phyloP scores from a whole-genome alignment of 306 rosid genomes.

The Clitoria ternatea region DNA sequence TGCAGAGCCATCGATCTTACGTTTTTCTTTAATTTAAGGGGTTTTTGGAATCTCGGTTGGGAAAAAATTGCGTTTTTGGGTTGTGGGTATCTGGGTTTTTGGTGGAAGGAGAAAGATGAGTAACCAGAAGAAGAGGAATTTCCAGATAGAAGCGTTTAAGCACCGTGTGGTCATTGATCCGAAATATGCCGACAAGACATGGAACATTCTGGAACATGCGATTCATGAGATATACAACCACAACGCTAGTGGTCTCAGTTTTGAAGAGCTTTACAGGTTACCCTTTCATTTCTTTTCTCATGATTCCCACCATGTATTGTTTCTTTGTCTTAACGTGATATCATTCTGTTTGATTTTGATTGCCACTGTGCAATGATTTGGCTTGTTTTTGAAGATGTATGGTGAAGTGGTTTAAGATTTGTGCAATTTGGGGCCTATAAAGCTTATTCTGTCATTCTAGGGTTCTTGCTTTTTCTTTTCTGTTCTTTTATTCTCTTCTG shows the following conservation, averaged over 20 bases:
- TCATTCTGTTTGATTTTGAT: constrained; percentile 13
- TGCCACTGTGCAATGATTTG: not conserved
- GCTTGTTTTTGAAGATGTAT: constrained; percentile 10
- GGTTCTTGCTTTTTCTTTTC: not conserved
- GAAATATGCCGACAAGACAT: constrained; percentile 71
- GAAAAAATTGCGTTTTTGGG: not conserved
- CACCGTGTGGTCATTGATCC: constrained; percentile 77
- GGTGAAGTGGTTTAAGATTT: constrained; percentile 9
- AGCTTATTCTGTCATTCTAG: not conserved
- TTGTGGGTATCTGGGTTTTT: constrained; percentile 1
- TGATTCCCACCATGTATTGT: not conserved
- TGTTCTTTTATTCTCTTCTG: too few relatives aligned
- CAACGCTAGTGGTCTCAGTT: constrained; percentile 72
- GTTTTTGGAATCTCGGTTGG: constrained; percentile 1
- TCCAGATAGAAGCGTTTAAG: constrained; percentile 79
- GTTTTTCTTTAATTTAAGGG: not conserved
- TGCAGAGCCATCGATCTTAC: not conserved
- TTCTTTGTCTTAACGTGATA: not conserved
- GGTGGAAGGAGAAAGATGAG: constrained; percentile 42
- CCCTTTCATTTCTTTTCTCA: not conserved
- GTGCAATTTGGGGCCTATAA: not conserved
- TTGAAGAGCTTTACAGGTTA: constrained; percentile 85
- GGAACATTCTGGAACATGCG: constrained; percentile 77
- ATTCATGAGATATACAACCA: constrained; percentile 72
- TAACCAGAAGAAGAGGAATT: constrained; percentile 70